Conservation (phyloP, 1,284 basidiomycete genomes). For the Melampsora americana region DNA sequence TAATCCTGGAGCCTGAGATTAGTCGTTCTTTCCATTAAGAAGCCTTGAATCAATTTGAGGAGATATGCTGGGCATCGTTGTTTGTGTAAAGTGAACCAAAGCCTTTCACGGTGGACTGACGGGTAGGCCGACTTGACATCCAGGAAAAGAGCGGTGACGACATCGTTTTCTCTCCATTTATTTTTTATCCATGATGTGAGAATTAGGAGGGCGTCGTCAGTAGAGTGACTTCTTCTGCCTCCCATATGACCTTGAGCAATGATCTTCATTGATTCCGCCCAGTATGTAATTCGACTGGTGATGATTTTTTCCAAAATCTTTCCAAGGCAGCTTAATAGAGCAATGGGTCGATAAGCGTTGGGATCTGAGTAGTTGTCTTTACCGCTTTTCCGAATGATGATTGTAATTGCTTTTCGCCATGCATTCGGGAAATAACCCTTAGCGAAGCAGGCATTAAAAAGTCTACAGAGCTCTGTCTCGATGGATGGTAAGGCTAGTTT, state of each 20-base stretch:
- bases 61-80: background rate
- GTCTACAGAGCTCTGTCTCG: background rate
- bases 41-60: background rate
- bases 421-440: slow-evolving; percentile 14
- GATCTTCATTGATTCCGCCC: slow-evolving; percentile 8
- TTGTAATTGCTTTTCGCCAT: slow-evolving; percentile 13
- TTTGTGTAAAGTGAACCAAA: background rate
- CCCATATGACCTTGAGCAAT: slow-evolving; percentile 15
- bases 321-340: slow-evolving; percentile 16
- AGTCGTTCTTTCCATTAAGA: slow-evolving; percentile 4
- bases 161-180: slow-evolving; percentile 24
- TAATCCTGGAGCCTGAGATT: slow-evolving; percentile 11
- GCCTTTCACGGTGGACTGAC: background rate
- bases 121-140: slow-evolving; percentile 33
- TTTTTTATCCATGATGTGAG: slow-evolving; percentile 13
- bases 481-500: background rate
- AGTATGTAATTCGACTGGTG: slow-evolving; percentile 13
- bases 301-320: slow-evolving; percentile 19
- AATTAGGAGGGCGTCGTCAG: background rate
- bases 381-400: slow-evolving; percentile 8
- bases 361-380: slow-evolving; percentile 13
- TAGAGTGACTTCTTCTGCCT: background rate
- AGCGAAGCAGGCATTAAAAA: slow-evolving; percentile 10
- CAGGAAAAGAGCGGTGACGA: slow-evolving; percentile 15
- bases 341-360: slow-evolving; percentile 23